phyloP scores from a whole-genome alignment of 2,329 filamentous ascomycete genomes.

The Tricladium varicosporioides region DNA sequence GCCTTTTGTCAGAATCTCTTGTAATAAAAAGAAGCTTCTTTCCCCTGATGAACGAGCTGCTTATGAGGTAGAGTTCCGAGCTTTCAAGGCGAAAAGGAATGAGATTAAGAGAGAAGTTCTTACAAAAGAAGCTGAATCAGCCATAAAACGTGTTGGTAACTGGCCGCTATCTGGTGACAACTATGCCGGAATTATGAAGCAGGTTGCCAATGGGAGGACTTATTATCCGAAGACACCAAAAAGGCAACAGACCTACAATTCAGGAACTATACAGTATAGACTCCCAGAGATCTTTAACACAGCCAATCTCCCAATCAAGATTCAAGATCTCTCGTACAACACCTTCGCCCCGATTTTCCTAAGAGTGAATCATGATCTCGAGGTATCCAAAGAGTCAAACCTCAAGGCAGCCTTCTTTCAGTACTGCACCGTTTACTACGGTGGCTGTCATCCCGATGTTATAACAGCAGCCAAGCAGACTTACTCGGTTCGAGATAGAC shows the following conservation, averaged over 20 bases:
- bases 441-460: no score
- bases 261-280: background rate
- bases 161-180: background rate
- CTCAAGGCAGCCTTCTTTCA: conserved; percentile 3
- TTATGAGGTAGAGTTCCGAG: no score
- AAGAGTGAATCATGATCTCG: background rate
- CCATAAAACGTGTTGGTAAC: background rate
- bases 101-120: background rate
- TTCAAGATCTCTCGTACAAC: conserved; percentile 11
- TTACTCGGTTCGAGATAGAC: background rate
- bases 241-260: background rate
- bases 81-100: background rate
- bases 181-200: background rate
- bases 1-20: no score
- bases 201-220: background rate
- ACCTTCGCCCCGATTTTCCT: conserved; percentile 6
- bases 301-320: conserved; percentile 7
- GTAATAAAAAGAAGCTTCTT: no score
- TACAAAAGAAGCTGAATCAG: background rate
- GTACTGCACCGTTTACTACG: conserved; percentile 6
- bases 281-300: conserved; percentile 1
- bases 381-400: background rate
- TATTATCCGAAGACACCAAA: background rate
- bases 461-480: background rate
- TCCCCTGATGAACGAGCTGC: no score